Conservation (phyloP, 108 stramenopile species). For the Cyclotella distinguenda region DNA sequence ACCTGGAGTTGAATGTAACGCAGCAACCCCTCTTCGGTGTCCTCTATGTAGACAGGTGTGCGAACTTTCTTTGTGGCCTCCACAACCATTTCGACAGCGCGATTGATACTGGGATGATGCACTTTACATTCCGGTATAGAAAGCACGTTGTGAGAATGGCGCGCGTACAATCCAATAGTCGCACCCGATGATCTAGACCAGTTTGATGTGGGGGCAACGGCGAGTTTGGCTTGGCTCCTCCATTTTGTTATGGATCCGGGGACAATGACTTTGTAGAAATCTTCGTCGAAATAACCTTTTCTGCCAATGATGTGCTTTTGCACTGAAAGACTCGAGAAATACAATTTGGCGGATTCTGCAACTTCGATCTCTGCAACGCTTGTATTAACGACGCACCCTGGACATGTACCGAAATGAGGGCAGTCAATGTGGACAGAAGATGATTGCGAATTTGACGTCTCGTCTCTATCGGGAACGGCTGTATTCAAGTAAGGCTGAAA, state of each 20-base stretch:
- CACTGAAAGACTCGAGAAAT: conserved; percentile 71
- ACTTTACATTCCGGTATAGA: conserved; percentile 88
- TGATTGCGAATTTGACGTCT: neutral
- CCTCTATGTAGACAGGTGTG: conserved; percentile 67
- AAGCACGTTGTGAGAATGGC: conserved; percentile 80
- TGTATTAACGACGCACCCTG: conserved; percentile 63
- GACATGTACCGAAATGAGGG: conserved; percentile 76
- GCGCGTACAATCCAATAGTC: conserved; percentile 84
- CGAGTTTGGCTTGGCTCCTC: conserved; percentile 86
- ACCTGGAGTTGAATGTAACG: conserved; percentile 82
- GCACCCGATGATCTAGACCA: conserved; percentile 65
- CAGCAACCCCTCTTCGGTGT: conserved; percentile 59
- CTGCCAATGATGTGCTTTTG: conserved; percentile 47
- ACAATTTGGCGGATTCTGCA: conserved; percentile 68
- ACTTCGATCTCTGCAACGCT: conserved; percentile 53
- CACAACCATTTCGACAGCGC: conserved; percentile 55
- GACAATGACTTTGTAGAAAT: conserved; percentile 62
- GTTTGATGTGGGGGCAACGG: conserved; percentile 57
- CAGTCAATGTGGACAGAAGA: conserved; percentile 32
- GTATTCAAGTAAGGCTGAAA: neutral
- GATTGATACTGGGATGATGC: conserved; percentile 94
- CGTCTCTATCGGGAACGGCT: neutral
- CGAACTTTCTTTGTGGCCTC: conserved; percentile 60
- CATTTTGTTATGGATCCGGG: conserved; percentile 64
- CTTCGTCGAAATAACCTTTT: conserved; percentile 44